Evolutionary conservation across 768 basidiomycete genomes (phyloP).

Genomic region (Agaricus bisporus): DNA sequence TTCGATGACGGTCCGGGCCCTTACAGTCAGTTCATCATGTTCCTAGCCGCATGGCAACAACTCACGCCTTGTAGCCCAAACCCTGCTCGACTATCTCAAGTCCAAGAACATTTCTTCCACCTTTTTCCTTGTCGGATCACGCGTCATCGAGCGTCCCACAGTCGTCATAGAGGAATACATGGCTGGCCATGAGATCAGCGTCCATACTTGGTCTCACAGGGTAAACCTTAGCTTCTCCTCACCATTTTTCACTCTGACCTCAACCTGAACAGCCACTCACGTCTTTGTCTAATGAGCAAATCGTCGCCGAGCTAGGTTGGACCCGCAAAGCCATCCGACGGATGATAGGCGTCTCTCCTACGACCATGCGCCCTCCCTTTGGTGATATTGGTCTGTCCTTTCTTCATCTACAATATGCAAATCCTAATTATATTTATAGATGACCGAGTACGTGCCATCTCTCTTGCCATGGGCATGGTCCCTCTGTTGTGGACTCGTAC

Average conservation of each 20-base stretch:
- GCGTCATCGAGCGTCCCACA: constrained; percentile 70
- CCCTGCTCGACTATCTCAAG: constrained; percentile 66
- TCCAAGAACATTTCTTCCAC: constrained; percentile 66
- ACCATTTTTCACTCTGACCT: background rate
- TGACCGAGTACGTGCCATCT: constrained; percentile 88
- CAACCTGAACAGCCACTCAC: constrained; percentile 46
- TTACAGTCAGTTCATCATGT: constrained; percentile 53
- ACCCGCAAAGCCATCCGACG: constrained; percentile 78
- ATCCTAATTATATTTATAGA: constrained; percentile 32
- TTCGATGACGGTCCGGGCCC: constrained; percentile 86
- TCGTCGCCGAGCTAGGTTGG: constrained; percentile 94
- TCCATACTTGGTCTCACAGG: constrained; percentile 90
- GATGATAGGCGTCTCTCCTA: constrained; percentile 72
- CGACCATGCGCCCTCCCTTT: constrained; percentile 74
- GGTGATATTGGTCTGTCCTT: constrained; percentile 61
- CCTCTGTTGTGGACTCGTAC: constrained; percentile 87
- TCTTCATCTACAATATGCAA: background rate
- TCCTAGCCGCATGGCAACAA: constrained; percentile 5
- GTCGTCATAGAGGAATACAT: constrained; percentile 79
- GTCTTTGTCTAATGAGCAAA: constrained; percentile 67
- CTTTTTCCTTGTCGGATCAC: constrained; percentile 88
- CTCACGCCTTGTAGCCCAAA: constrained; percentile 28
- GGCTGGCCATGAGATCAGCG: constrained; percentile 72
- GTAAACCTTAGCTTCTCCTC: no score
- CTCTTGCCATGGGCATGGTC: constrained; percentile 84